Conservation (phyloP, 768 basidiomycete genomes). For the Butyriboletus loyo region DNA sequence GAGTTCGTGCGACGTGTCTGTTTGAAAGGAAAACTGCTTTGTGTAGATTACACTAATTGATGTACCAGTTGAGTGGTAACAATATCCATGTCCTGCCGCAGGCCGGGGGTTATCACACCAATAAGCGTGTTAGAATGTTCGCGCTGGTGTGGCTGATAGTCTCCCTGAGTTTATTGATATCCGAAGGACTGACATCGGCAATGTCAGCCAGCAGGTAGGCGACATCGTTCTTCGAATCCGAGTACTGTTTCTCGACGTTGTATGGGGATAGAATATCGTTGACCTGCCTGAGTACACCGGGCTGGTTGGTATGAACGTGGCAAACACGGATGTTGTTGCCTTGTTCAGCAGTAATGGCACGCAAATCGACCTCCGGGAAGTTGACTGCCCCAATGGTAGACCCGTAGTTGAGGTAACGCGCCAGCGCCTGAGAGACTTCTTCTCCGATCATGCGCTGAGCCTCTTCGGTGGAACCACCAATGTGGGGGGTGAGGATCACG, state of each 20-base stretch:
- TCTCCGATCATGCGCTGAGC: constrained; percentile 97
- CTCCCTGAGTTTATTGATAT: constrained; percentile 75
- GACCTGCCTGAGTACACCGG: constrained; percentile 91
- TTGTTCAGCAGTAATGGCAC: constrained; percentile 85
- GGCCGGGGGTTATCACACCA: constrained; percentile 48
- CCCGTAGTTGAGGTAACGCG: constrained; percentile 90
- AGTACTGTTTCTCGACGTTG: constrained; percentile 99
- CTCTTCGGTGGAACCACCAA: constrained; percentile 98
- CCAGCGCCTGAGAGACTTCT: constrained; percentile 83
- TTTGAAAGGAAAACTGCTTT: not conserved
- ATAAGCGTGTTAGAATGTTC: constrained; percentile 87
- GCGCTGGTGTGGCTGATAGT: constrained; percentile 74
- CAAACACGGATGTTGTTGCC: constrained; percentile 83
- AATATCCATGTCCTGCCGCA: not conserved
- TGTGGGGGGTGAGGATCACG: constrained; percentile 96
- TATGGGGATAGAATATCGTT: constrained; percentile 92
- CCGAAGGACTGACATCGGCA: constrained; percentile 77
- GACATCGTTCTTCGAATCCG: constrained; percentile 91
- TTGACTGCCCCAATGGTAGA: constrained; percentile 92
- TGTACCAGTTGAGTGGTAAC: constrained; percentile 53
- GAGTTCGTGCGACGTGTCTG: not conserved
- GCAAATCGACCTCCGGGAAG: constrained; percentile 97
- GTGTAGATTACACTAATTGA: constrained; percentile 17
- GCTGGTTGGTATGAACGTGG: constrained; percentile 93
- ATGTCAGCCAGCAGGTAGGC: constrained; percentile 99